Base-by-base conservation (phyloP, 179 eudicot species). In the Spergularia azorica region DNA sequence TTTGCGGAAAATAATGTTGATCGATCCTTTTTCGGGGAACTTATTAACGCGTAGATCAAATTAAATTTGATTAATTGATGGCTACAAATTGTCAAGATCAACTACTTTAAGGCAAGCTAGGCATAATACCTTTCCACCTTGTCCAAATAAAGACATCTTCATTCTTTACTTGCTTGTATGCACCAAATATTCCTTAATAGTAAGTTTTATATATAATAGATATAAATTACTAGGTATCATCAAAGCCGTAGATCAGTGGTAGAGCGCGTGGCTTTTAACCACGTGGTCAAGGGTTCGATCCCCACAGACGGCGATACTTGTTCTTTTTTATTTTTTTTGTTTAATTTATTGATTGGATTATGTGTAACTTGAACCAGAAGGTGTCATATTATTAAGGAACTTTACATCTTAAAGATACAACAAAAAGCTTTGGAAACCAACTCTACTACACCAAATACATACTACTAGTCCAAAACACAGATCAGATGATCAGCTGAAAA, bases 201-300 rank as follows among this genome's bases (percentile, higher is more conserved):
- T 21, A 0, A 21, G 0, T 0, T 21, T 21, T 21, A 21, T 21
- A 21, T 54, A 54, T 54, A 15, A 54, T 12, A 54, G 9, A 54
- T 54, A 10, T 10, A 55, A 11, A 3, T 55, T 55, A 2, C 1
- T 16, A n/a, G 12, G 0, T 60, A 21, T 18, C 36, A 60, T n/a
- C 7, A 14, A 52, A 70, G 61, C 62, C 73, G 32, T 70, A 70
- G 73, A 62, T 70, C 73, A 70, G 73, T 84, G 95, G 97, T 90
- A 90, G 97, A 92, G 95, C 97, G 93, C 90, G 86, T 88, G 95
- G 93, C 93, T 92, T 90, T 92, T 90, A 90, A 90, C 90, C 95
- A 85, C 86, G 95, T 90, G 95, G 95, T 82, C 81, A 81, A 74
- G 84, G 81, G 84, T 82, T 82, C 84, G 84, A 82, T 78, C 81